A percentile compares a stretch with the other conserved stretches of the same genome.
Conservation (phyloP, 139 green algal genomes). For the Ettlia oleoabundans region DNA sequence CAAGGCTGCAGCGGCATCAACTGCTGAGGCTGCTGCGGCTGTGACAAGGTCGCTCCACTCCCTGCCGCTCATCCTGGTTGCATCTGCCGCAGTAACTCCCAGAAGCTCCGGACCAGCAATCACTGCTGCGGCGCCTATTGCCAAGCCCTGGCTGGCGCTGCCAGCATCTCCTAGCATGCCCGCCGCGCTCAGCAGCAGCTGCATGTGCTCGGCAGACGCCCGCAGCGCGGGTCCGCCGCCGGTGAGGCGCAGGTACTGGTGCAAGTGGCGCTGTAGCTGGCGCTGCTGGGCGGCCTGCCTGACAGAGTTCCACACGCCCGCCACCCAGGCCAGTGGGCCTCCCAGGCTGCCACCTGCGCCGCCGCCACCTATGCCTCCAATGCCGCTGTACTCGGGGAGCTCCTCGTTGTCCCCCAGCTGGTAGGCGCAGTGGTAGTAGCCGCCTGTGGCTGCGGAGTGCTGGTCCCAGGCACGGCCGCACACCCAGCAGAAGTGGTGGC, state of each 20-base stretch:
- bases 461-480: constrained; percentile 26
- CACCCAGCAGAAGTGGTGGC: constrained; percentile 67
- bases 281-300: constrained; percentile 15
- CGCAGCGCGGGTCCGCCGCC: background rate
- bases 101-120: background rate
- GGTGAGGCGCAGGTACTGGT: constrained; percentile 23
- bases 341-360: constrained; percentile 18
- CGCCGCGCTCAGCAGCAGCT: constrained; percentile 4
- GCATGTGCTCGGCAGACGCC: constrained; percentile 11
- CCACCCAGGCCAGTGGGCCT: constrained; percentile 20
- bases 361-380: background rate
- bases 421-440: constrained; percentile 23
- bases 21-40: constrained; percentile 3
- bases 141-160: background rate
- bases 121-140: background rate
- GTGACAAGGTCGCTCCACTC: constrained; percentile 27
- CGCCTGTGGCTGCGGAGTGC: constrained; percentile 29
- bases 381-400: constrained; percentile 17
- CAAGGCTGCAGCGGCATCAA: background rate
- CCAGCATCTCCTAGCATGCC: background rate
- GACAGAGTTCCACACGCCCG: constrained; percentile 21
- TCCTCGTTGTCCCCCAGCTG: background rate
- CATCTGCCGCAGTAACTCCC: background rate
- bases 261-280: constrained; percentile 27
- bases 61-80: background rate